Base-by-base conservation (phyloP, 495 filamentous ascomycete species). In the Amphirosellinia nigrospora region DNA sequence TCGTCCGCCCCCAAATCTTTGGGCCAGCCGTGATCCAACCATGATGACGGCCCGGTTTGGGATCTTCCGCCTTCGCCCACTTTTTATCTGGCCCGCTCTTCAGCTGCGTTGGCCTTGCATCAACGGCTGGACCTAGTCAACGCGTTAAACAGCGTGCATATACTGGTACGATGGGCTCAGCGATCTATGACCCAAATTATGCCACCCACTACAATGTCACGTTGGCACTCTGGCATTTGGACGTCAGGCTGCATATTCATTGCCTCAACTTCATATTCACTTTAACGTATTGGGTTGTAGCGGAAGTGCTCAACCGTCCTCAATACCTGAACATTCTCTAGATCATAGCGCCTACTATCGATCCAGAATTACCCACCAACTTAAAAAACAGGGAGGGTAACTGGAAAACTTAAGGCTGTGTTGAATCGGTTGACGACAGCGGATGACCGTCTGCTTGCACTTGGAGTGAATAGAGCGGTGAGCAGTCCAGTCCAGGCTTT, bases 71-170 rank as follows among this genome's bases (percentile, higher is more conserved):
- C 58, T 26, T 55, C 38, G 32, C 41, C 69, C 53, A 59, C 73
- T 75, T 69, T 68, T 68, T 64, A 45, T 56, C 60, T 66, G 58
- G 46, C 59, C 73, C 56, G 61, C 56, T 77, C 52, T 70, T 62
- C 60, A 71, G 75, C 52, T 76, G 77, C 71, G 81, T 69, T 83
- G 80, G 79, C 79, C 73, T 75, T 81, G 80, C 80, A 82, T 83
- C 72, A 68, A 77, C 71, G 70, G 75, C 69, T 78, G 72, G 77
- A 69, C 71, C 69, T 76, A 66, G 71, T 70, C 64, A 69, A 74
- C 55, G 66, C 68, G 52, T 70, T 50, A 59, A 64, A 68, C 58
- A 68, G 64, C 71, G 69, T 71, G 72, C 70, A 65, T 71, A 66
- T 58, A 68, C 63, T 69, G 67, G 69, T 45, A 59, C 61, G 62